phyloP scores from a whole-genome alignment of 1,284 basidiomycete genomes.

The Trichosporon coremiiforme region DNA sequence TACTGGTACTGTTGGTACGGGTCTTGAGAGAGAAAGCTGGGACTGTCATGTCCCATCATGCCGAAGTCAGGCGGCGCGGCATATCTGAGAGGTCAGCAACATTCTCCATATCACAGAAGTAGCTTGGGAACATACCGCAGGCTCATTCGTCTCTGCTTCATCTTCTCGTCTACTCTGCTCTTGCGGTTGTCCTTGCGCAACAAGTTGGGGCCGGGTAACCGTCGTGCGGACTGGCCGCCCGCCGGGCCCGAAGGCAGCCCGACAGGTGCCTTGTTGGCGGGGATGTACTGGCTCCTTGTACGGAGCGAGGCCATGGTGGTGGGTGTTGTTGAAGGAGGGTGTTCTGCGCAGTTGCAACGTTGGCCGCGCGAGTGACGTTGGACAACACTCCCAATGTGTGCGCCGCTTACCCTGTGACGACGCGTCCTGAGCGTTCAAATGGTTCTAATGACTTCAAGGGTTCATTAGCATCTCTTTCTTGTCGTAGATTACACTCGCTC shows the following conservation, averaged over 20 bases:
- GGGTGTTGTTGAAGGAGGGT: constrained; percentile 18
- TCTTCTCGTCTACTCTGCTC: constrained; percentile 83
- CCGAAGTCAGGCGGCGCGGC: constrained; percentile 46
- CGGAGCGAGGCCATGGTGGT: constrained; percentile 44
- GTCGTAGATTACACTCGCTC: neutral
- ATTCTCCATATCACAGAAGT: no score
- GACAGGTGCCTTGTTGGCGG: constrained; percentile 16
- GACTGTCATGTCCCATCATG: neutral
- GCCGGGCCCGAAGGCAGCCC: constrained; percentile 10
- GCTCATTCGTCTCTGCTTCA: constrained; percentile 82
- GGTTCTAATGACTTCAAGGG: constrained; percentile 18
- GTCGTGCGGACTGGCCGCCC: constrained; percentile 20
- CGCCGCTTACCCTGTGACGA: constrained; percentile 17
- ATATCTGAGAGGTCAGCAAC: constrained; percentile 36
- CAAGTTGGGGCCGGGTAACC: constrained; percentile 22
- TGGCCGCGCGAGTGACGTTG: neutral
- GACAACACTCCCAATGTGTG: constrained; percentile 10
- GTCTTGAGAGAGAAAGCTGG: constrained; percentile 39
- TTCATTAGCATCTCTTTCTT: neutral
- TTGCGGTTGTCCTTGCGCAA: constrained; percentile 55
- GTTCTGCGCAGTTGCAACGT: constrained; percentile 14
- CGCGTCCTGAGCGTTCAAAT: constrained; percentile 13
- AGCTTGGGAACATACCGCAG: constrained; percentile 66
- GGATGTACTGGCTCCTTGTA: constrained; percentile 31
- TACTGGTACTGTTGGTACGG: constrained; percentile 38